These are phyloP conservation scores for Penicillium psychrosexuale DNA, from an alignment of 2,329 filamentous ascomycete species.

Conservation along the genomic window DNA sequence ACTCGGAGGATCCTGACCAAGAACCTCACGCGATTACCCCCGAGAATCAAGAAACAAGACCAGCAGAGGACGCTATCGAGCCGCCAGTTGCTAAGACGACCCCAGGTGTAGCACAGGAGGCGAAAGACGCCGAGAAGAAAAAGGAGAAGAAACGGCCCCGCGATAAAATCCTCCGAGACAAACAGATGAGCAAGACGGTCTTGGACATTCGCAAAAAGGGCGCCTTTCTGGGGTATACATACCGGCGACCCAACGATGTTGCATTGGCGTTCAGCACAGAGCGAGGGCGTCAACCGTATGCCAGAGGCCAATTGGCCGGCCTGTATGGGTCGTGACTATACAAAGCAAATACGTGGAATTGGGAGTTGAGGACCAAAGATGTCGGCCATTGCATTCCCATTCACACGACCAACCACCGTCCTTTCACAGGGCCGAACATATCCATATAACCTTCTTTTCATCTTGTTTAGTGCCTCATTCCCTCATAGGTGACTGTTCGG, in stretches of 20 bases:
- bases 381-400: not conserved
- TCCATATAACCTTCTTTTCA: not conserved
- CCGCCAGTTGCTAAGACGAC: not conserved
- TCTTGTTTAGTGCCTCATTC: not conserved
- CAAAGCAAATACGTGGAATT: not conserved
- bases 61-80: not conserved
- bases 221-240: conserved; percentile 89
- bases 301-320: conserved; percentile 24
- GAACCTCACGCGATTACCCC: not conserved
- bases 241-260: conserved; percentile 52
- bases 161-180: conserved; percentile 81
- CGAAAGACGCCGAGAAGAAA: conserved; percentile 33
- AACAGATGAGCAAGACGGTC: conserved; percentile 61
- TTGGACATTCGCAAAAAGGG: conserved; percentile 76
- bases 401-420: not conserved
- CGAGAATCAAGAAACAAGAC: not conserved
- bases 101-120: conserved; percentile 30
- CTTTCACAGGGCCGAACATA: not conserved
- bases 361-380: not conserved
- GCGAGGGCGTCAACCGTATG: conserved; percentile 28
- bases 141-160: conserved; percentile 75
- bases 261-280: conserved; percentile 34
- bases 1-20: conserved; percentile 9
- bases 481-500: not conserved
- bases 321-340: conserved; percentile 20